These are phyloP conservation scores for Candida suzukii DNA, from an alignment of 805 yeast species.

Conservation along the genomic window DNA sequence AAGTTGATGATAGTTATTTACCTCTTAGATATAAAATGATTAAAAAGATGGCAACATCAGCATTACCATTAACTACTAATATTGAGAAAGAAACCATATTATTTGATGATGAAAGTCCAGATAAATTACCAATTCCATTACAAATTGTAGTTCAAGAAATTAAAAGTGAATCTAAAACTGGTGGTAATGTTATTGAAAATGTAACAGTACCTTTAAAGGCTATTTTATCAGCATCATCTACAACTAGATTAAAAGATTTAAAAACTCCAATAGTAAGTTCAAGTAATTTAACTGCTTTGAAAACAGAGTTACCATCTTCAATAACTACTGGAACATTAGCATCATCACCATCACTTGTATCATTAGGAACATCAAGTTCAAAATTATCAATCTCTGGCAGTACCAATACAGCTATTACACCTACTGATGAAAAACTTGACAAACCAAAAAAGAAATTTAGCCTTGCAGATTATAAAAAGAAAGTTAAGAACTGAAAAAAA, in stretches of 20 bases:
- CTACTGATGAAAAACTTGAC: constrained; percentile 8
- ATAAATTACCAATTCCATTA: not conserved
- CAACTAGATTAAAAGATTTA: too few species aligned
- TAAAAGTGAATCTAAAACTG: not conserved
- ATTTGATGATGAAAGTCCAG: not conserved
- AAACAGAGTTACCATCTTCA: too few species aligned
- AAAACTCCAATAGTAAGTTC: too few species aligned
- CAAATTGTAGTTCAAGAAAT: not conserved
- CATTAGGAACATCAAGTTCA: not conserved
- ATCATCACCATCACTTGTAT: not conserved
- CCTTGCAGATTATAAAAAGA: constrained; percentile 66
- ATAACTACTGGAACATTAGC: too few species aligned
- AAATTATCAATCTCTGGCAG: too few species aligned
- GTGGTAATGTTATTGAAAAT: too few species aligned
- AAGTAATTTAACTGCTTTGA: too few species aligned
- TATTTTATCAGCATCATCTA: too few species aligned
- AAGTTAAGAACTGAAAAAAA: not conserved
- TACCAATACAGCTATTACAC: too few species aligned
- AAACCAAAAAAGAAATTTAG: constrained; percentile 50
- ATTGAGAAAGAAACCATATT: not conserved
- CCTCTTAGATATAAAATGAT: not conserved
- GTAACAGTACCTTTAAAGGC: too few species aligned
- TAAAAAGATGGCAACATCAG: not conserved
- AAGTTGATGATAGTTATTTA: not conserved
- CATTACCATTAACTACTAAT: too few species aligned